Conservation (phyloP, 345 rosid species). For the Hypericum androsaemum region DNA sequence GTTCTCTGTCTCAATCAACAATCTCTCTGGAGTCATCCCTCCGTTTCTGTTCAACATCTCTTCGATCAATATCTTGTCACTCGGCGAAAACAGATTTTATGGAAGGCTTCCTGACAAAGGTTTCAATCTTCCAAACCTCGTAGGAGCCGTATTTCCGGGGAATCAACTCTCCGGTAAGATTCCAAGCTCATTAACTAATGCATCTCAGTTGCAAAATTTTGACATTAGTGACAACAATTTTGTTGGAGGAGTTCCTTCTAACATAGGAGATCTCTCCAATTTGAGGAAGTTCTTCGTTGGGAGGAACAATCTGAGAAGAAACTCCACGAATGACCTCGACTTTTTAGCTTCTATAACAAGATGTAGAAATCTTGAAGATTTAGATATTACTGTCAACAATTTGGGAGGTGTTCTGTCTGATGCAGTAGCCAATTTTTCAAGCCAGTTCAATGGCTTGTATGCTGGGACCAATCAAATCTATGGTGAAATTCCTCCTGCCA, state of each 20-base stretch:
- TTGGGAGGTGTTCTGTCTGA: conserved; percentile 11
- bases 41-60: too few species aligned
- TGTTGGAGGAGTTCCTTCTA: too few species aligned
- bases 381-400: not conserved
- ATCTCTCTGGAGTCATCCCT: too few species aligned
- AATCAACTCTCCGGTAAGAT: conserved; percentile 16
- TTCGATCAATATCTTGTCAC: fast-evolving
- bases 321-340: not conserved
- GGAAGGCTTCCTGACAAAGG: too few species aligned
- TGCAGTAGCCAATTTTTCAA: conserved; percentile 7
- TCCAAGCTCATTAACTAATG: conserved; percentile 20
- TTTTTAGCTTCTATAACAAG: conserved; percentile 11
- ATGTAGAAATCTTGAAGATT: not conserved
- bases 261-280: too few species aligned
- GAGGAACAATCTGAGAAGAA: too few species aligned
- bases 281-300: too few species aligned
- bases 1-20: conserved; percentile 15
- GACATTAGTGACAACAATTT: fast-evolving
- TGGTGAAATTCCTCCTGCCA: not conserved
- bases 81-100: not conserved
- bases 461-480: not conserved
- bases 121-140: conserved; percentile 12
- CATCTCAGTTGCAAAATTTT: not conserved
- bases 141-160: not conserved
- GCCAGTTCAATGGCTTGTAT: fast-evolving